Base-by-base conservation (phyloP, 2,329 filamentous ascomycete species). In the Sphaerulina populicola region DNA sequence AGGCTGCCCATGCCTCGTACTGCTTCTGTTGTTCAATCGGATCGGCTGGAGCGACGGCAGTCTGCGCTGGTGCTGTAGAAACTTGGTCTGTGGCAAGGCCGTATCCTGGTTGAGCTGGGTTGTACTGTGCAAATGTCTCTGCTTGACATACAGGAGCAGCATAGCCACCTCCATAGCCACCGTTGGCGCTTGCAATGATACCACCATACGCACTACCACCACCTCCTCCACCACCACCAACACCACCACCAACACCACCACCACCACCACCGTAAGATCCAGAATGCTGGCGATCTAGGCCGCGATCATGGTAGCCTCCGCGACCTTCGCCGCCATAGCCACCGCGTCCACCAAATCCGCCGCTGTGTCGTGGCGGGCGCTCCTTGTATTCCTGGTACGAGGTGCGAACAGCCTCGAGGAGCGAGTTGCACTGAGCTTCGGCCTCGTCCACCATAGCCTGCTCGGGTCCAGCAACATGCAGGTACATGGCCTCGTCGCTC, bases 401-500 rank as follows among this genome's bases (percentile, higher is more conserved):
- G 56, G 88, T 79, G 64, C 83, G 86, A 49, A 98, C 93, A 60
- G 93, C 94, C 57, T 76, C 78, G 43, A 98, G 78, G 46, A 98
- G 75, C 62, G 95, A 89, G 61, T 91, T 81, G 67, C 91, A 97
- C 41, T 96, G 82, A 58, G 87, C 82, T 68, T 93, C 94, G 35
- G 88, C 93, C 60, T 82, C 83, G 54, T 89, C 79, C 31, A 98
- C 91, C 75, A 94, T 88, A 55, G 80, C 79, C 12, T 86, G 79
- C 66, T 96, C 88, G 6, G 93, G 93, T 4, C 90, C 91, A 56
- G 93, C 87, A 59, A 97, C 90, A 69, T 97, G 90, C 41, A 98
- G 77, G 66, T 89, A 97, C 89, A 98, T 97, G 2, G 88, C 81
- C 67, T 97, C 91, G 43, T 98, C 91, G 59, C 88, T 94, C 71